Percentiles rank a stretch among this genome's conserved stretches.
Conservation (phyloP, 1,284 basidiomycete species). For the Ustilago loliicola region DNA sequence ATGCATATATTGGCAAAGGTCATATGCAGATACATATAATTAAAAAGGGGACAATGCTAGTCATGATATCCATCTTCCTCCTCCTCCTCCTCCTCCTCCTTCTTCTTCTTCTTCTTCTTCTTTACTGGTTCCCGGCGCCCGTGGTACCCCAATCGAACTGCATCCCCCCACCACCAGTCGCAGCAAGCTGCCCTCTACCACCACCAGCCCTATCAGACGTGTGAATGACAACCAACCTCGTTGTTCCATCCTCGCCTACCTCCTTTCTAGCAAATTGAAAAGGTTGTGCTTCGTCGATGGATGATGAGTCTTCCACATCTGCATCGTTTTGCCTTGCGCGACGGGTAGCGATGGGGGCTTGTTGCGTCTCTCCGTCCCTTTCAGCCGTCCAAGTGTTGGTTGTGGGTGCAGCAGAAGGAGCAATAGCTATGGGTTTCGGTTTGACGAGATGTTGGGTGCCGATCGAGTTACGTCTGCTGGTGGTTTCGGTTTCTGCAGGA, state of each 20-base stretch:
- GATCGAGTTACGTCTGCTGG: not conserved
- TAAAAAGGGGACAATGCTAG: too few species aligned
- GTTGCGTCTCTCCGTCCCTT: slow-evolving; percentile 32
- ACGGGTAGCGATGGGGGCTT: not conserved
- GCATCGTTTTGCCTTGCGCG: not conserved
- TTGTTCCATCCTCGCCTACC: slow-evolving; percentile 24
- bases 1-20: too few species aligned
- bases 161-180: too few species aligned
- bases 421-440: not conserved
- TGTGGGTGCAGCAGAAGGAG: too few species aligned
- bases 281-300: not conserved
- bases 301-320: slow-evolving; percentile 1
- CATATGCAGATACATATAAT: too few species aligned
- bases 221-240: slow-evolving; percentile 32
- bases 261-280: slow-evolving; percentile 36
- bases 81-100: not conserved
- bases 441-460: slow-evolving; percentile 9
- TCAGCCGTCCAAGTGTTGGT: slow-evolving; percentile 19
- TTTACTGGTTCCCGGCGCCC: too few species aligned
- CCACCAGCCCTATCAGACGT: too few species aligned
- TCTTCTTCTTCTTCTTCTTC: not conserved
- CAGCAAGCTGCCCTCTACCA: too few species aligned
- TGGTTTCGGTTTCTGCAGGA: not conserved
- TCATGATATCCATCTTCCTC: not conserved
- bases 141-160: too few species aligned